A percentile compares a stretch with the other conserved stretches of the same genome.
These are phyloP conservation scores for Moniliella sp. DNA, from an alignment of 1,284 basidiomycete species.

Conservation along the genomic window DNA sequence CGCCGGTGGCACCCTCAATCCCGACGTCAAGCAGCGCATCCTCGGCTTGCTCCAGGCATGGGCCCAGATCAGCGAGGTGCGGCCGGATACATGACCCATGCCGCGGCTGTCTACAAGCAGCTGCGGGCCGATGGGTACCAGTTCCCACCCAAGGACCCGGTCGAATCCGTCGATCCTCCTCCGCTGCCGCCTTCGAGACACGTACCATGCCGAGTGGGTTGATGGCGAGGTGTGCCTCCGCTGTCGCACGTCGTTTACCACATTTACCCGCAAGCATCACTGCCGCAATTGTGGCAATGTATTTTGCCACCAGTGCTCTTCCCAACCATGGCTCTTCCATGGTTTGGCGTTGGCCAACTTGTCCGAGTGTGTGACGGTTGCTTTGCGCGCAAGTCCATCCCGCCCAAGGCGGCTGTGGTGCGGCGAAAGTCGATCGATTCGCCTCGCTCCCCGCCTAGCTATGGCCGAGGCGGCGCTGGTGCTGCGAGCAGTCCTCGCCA, in stretches of 20 bases:
- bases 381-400: constrained; percentile 14
- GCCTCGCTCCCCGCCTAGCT: too few species aligned
- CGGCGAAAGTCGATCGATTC: too few species aligned
- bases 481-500: constrained; percentile 18
- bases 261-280: constrained; percentile 93
- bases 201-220: constrained; percentile 65
- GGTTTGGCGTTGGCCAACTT: constrained; percentile 76
- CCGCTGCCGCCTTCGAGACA: constrained; percentile 20
- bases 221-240: constrained; percentile 84
- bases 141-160: constrained; percentile 57
- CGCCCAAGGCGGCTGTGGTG: too few species aligned
- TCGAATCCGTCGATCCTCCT: neutral
- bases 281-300: constrained; percentile 93
- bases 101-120: constrained; percentile 21
- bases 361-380: constrained; percentile 89
- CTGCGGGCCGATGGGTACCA: constrained; percentile 43
- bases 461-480: too few species aligned
- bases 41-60: constrained; percentile 69
- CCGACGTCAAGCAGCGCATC: constrained; percentile 60
- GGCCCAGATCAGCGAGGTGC: constrained; percentile 70
- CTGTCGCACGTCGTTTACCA: constrained; percentile 72
- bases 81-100: constrained; percentile 36
- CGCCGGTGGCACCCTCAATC: too few species aligned
- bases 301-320: constrained; percentile 86
- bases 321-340: constrained; percentile 64